These are phyloP conservation scores for Puccinia coronata DNA, from an alignment of 1,284 basidiomycete species.

Conservation along the genomic window DNA sequence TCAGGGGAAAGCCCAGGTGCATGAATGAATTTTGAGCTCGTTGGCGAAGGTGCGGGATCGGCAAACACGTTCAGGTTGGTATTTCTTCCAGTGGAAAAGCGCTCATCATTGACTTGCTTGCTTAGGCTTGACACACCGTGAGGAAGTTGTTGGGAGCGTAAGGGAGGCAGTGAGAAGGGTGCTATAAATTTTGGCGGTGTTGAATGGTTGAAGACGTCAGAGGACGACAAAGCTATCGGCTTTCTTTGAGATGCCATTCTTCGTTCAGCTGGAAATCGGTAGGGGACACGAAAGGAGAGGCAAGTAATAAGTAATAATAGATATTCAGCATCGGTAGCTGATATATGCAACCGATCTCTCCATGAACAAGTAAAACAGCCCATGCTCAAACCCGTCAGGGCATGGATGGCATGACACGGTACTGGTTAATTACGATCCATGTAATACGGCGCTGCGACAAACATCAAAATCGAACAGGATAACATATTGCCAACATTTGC, in stretches of 20 bases:
- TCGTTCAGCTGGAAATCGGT: background rate
- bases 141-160: conserved; percentile 10
- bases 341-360: background rate
- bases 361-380: background rate
- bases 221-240: conserved; percentile 3
- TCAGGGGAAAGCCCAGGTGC: conserved; percentile 3
- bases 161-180: conserved; percentile 21
- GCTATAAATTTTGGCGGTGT: conserved; percentile 5
- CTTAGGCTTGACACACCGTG: background rate
- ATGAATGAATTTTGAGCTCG: conserved; percentile 11
- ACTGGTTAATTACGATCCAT: conserved; percentile 2
- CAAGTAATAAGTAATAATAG: too few species aligned
- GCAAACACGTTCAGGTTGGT: background rate
- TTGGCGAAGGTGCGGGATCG: background rate
- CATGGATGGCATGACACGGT: background rate
- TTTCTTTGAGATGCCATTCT: conserved; percentile 12
- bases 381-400: conserved; percentile 21
- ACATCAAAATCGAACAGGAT: too few species aligned
- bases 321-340: background rate
- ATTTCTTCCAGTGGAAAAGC: background rate
- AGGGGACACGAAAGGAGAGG: background rate
- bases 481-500: too few species aligned
- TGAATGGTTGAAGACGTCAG: conserved; percentile 30
- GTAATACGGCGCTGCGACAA: too few species aligned
- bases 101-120: background rate